Evolutionary conservation across 768 basidiomycete genomes (phyloP), one percentile per base, ranked within the genome.

Genomic region (Boletellus ananiceps): DNA sequence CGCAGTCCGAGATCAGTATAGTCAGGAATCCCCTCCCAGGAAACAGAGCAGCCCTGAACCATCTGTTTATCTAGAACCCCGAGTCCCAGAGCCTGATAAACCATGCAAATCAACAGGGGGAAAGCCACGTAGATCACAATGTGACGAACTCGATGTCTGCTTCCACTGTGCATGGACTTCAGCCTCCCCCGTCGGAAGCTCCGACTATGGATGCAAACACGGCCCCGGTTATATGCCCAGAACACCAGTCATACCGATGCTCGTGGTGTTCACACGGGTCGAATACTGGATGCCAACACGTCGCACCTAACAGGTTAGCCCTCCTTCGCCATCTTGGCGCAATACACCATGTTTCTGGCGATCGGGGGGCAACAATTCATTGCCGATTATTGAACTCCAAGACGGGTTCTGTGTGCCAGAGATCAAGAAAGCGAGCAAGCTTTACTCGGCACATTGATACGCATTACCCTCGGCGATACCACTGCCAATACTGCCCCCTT

Each of bases 271-370:
- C n/a, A 1, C 34, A 54, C 2, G 25, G 14, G 14, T 40, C 52
- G 6, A 9, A 25, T 14, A 2, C 1, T 1, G 12, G 0, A 14
- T 64, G 62, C 8, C 1, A 14, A 1, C 32, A 59, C 2, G 4
- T 37, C 19, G 40, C 51, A 11, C 45, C 18, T 1, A 29, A 45
- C 33, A 53, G 52, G 15, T 4, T 5, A 11, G 25, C 43, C 0
- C 47, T 66, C n/a, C 59, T 66, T 18, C 46, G 19, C 2, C 62
- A 64, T 12, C 47, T 64, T 5, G 21, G 15, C 3, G 37, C 0
- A 11, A 13, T 0, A 8, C 62, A 64, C 31, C 19, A 40, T 14
- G 62, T 59, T 4, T 40, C 41, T 2, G 63, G 62, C 11, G 5
- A 15, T 2, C 9, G 40, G 8, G 34, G 5, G 3, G 2, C 2